Conservation (phyloP, 1,284 basidiomycete species). For the Rhodofomes roseus region DNA sequence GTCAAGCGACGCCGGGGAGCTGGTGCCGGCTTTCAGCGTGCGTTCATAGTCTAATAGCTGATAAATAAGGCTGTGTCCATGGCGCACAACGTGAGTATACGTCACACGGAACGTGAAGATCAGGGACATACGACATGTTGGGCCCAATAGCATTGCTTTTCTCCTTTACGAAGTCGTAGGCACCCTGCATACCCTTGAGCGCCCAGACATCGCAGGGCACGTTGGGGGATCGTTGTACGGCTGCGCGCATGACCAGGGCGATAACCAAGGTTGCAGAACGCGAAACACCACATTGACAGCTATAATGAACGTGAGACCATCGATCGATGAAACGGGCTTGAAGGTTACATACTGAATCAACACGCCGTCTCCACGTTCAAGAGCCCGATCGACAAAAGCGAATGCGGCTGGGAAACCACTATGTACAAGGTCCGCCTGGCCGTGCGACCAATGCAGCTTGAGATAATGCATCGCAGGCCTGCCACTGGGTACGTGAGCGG, state of each 20-base stretch:
- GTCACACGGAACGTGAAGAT: conserved; percentile 11
- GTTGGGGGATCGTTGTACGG: conserved; percentile 64
- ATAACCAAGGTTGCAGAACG: conserved; percentile 92
- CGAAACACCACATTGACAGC: conserved; percentile 96
- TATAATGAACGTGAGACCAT: conserved; percentile 28
- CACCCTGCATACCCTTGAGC: conserved; percentile 88
- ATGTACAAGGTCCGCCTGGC: conserved; percentile 82
- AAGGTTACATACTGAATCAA: conserved; percentile 76
- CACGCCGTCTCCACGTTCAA: conserved; percentile 72
- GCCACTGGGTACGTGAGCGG: conserved; percentile 58
- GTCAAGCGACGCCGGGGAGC: conserved; percentile 50
- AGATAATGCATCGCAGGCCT: conserved; percentile 85
- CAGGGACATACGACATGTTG: conserved; percentile 84
- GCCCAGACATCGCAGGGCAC: conserved; percentile 74
- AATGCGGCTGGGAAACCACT: conserved; percentile 78
- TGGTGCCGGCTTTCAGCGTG: conserved; percentile 52
- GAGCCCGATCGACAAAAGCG: conserved; percentile 75
- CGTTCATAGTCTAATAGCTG: conserved; percentile 94
- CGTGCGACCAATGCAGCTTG: conserved; percentile 94
- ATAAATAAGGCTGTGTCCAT: conserved; percentile 78
- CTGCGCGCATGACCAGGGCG: conserved; percentile 93
- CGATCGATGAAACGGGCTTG: conserved; percentile 5
- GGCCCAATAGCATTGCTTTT: conserved; percentile 89
- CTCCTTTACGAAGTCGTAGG: conserved; percentile 87
- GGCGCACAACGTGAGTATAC: conserved; percentile 8